These are phyloP conservation scores for Dictyostelium capitatum DNA, from an alignment of 78 protist species.

Conservation along the genomic window DNA sequence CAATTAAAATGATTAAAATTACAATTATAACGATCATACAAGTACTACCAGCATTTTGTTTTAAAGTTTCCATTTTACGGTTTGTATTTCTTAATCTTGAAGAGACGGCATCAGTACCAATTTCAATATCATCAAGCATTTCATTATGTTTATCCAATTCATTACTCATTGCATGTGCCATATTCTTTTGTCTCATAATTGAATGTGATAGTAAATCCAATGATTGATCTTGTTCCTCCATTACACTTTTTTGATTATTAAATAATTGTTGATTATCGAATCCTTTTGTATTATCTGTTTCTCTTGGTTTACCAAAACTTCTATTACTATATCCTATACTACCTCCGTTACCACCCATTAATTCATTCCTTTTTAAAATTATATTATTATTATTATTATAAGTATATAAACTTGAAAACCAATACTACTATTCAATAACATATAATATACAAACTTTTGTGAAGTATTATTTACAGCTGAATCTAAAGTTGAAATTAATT, in stretches of 20 bases:
- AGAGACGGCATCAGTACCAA: conserved; percentile 50
- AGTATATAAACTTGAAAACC: neutral
- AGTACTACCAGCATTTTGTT: conserved; percentile 70
- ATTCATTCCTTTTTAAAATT: conserved; percentile 23
- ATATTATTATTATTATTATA: neutral
- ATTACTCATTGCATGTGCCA: conserved; percentile 48
- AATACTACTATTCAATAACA: neutral
- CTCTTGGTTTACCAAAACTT: conserved; percentile 53
- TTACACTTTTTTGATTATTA: conserved; percentile 2
- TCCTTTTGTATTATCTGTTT: conserved; percentile 35
- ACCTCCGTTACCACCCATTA: conserved; percentile 25
- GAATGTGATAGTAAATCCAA: conserved; percentile 47
- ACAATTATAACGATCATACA: conserved; percentile 63
- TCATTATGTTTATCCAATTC: conserved; percentile 55
- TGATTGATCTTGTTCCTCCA: conserved; percentile 59
- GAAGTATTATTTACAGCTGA: conserved; percentile 33
- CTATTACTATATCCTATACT: conserved; percentile 29
- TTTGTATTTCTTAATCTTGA: conserved; percentile 26
- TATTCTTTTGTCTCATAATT: conserved; percentile 42
- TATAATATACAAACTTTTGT: neutral
- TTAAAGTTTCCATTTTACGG: conserved; percentile 36
- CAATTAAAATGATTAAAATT: conserved; percentile 55
- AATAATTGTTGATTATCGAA: conserved; percentile 35
- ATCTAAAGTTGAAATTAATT: conserved; percentile 30
- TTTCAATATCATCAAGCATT: conserved; percentile 70